Base-by-base conservation (phyloP, 2,329 filamentous ascomycete species). In the Myriosclerotinia duriaeana region DNA sequence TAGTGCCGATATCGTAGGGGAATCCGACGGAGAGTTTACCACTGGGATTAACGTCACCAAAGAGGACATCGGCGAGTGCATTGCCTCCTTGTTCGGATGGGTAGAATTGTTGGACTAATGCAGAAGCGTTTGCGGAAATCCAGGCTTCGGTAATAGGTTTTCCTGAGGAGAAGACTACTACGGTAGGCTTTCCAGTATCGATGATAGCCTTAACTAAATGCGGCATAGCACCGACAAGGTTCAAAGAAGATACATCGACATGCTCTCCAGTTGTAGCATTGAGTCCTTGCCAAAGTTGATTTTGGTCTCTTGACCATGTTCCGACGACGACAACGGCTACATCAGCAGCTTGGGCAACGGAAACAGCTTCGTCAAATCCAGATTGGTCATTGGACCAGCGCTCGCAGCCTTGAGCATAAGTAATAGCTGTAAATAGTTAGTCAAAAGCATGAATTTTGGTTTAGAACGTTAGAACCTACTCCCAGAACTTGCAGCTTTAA, bases 91-190 rank as follows among this genome's bases (percentile, higher is more conserved):
- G 91, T 74, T 96, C 88, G 0, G 86, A 88, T 8, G 88, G 87
- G 72, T 92, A 92, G 78, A 92, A 92, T 76, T 91, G 89, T 74
- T 92, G 89, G 0, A 92, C 79, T 0, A 92, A 81, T 0, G 87
- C 88, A 0, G 86, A 80, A 0, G 89, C 87, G 36, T 82, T 81
- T 42, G 84, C 80, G 0, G 86, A 87, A 74, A 92, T 88, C 89
- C 89, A 92, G 5, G 87, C 82, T 75, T 91, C 89, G 0, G 88
- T 89, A 67, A 92, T 79, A 3, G 89, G 89, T 74, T 91, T 92
- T 55, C 89, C 89, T 12, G 97, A 92, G 0, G 91, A 86, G 74
- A 97, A 93, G 2, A 95, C 83, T 6, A 97, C 87, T 0, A 97
- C 92, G 11, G 97, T 82, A 0, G 93, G 89, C 53, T 86, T 83